Percentiles rank a stretch among this genome's conserved stretches.
Conservation (phyloP, 805 yeast species). For the Cyberlindnera euphorbiiphila region DNA sequence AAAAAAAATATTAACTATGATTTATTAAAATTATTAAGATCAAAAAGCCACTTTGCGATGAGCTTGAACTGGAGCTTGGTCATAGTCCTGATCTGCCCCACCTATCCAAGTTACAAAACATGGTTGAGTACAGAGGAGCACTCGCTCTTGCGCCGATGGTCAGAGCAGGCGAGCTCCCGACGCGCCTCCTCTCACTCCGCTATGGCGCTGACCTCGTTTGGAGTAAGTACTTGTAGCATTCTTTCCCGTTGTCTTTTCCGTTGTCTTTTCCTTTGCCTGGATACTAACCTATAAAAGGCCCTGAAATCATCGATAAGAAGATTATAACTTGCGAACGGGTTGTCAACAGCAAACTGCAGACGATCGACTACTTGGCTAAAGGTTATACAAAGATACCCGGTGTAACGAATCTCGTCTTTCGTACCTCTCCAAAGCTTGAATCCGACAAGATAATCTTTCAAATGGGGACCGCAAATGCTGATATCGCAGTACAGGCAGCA, state of each 20-base stretch:
- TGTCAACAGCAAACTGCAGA: conserved; percentile 50
- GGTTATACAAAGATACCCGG: conserved; percentile 42
- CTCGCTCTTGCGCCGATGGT: conserved; percentile 96
- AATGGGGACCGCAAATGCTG: conserved; percentile 82
- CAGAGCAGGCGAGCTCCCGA: conserved; percentile 91
- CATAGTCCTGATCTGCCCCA: no score
- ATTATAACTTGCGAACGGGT: conserved; percentile 65
- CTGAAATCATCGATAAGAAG: conserved; percentile 89
- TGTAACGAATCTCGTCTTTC: conserved; percentile 58
- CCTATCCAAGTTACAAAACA: conserved; percentile 20
- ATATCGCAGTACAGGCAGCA: conserved; percentile 86
- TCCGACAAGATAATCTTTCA: conserved; percentile 75
- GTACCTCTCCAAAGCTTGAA: conserved; percentile 67
- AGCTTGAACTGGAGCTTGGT: no score
- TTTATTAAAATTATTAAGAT: no score
- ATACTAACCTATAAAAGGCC: conserved; percentile 39
- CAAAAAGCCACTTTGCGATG: conserved; percentile 1
- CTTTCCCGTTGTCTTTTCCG: no score
- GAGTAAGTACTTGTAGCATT: conserved; percentile 41
- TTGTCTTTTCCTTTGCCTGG: no score
- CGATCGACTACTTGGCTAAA: conserved; percentile 54
- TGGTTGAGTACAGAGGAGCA: conserved; percentile 73
- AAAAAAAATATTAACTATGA: no score
- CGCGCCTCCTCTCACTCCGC: conserved; percentile 71
- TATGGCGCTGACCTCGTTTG: conserved; percentile 95